Base-by-base conservation (phyloP, 371 early-diverging fungal species). In the Mortierella sp. region DNA sequence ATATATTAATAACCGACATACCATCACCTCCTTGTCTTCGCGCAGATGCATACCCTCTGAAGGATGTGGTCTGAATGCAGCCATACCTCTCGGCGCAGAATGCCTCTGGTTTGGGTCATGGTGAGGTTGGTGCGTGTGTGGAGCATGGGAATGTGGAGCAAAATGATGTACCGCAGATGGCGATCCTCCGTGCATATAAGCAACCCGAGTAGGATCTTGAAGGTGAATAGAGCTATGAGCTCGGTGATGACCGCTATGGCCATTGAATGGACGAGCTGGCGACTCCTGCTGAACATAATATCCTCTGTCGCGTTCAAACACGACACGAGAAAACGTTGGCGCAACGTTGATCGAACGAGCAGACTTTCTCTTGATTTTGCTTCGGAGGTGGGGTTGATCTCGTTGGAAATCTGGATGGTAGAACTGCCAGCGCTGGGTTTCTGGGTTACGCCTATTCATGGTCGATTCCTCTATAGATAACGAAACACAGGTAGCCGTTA, bases 351-450 rank as follows among this genome's bases (percentile, higher is more conserved):
- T 62, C 9, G 78, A 65, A 4, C 78, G 70, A 3, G 78, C 78
- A 8, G 78, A 78, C 55, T 78, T 78, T 53, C 78, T 65, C 56
- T 78, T 78, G 60, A 78, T 78, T 28, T 78, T 78, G 37, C 64
- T 78, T 14, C 78, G 56, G 31, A 78, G 63, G 42, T 78, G 78
- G 23, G 78, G 70, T 7, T 50, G 61, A 21, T 78, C 78, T 39
- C 78, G 43, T 30, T 76, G 78, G 19, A 76, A 76, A 23, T 69
- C 70, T 3, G 78, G 78, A 42, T 76, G 78, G n/a, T 76, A 76
- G 43, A 76, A 76, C 47, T 76, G 78, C 78, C 78, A 76, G 4
- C 78, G 59, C 19, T 76, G 78, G 2, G 70, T 76, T 30, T 76
- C 78, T 37, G 78, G 78, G 37, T 76, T 76, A 47, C 62, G 64